These are phyloP conservation scores for Fusarium sp. DNA, from an alignment of 2,329 filamentous ascomycete species.

Conservation along the genomic window DNA sequence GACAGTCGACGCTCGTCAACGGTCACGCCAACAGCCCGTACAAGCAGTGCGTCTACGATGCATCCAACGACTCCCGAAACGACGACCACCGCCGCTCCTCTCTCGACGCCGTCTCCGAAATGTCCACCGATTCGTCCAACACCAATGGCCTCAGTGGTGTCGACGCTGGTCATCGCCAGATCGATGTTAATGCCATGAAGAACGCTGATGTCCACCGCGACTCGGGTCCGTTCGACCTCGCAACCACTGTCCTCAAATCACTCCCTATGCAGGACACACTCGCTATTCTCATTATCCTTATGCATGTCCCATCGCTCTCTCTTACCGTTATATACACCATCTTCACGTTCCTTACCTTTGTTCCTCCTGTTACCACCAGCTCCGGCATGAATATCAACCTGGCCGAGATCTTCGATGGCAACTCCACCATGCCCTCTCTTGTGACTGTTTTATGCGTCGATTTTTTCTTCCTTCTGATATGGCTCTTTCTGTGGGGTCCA, in stretches of 20 bases:
- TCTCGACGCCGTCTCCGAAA: conserved; percentile 66
- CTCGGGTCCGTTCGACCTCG: conserved; percentile 79
- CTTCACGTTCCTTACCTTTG: conserved; percentile 93
- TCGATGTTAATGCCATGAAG: conserved; percentile 78
- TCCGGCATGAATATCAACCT: conserved; percentile 84
- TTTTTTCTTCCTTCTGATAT: conserved; percentile 82
- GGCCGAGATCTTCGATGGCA: conserved; percentile 91
- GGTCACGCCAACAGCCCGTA: conserved; percentile 53
- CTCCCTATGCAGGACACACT: conserved; percentile 95
- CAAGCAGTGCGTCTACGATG: conserved; percentile 51
- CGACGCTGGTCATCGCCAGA: conserved; percentile 70
- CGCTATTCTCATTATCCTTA: conserved; percentile 94
- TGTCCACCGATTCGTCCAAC: conserved; percentile 65
- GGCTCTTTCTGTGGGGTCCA: conserved; percentile 88
- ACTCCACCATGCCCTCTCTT: conserved; percentile 85
- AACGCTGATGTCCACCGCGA: conserved; percentile 76
- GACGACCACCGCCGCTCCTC: conserved; percentile 62
- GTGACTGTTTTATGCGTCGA: conserved; percentile 88
- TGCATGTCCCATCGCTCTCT: conserved; percentile 89
- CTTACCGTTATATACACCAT: conserved; percentile 91
- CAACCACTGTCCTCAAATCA: conserved; percentile 87
- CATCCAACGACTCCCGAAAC: conserved; percentile 56
- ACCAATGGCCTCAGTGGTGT: conserved; percentile 53
- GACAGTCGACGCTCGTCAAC: conserved; percentile 48
- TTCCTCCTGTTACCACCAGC: conserved; percentile 82